These are phyloP conservation scores for Penicillium rolfsii DNA, from an alignment of 2,329 filamentous ascomycete genomes.

Conservation along the genomic window DNA sequence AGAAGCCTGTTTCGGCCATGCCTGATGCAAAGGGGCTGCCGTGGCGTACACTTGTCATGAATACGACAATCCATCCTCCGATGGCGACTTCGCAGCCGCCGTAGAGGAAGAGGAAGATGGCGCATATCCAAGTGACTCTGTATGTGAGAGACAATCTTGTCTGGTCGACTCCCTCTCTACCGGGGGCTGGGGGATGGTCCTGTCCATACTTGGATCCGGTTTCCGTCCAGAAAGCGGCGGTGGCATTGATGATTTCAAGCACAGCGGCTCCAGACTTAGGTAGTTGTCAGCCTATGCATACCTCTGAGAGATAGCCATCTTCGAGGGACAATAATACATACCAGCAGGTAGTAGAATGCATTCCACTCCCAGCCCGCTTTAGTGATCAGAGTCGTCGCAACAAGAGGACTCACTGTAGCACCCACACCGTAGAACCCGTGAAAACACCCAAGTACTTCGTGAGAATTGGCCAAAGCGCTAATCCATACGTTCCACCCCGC, in stretches of 20 bases:
- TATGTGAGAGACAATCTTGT: conserved; percentile 50
- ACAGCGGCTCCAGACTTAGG: conserved; percentile 22
- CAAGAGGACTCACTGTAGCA: conserved; percentile 50
- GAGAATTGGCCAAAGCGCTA: conserved; percentile 72
- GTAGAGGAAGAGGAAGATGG: conserved; percentile 64
- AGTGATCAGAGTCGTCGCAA: conserved; percentile 72
- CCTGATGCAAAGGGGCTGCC: conserved; percentile 68
- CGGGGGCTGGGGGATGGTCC: conserved; percentile 23
- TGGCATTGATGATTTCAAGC: conserved; percentile 20
- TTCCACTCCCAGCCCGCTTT: conserved; percentile 45
- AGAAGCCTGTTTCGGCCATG: conserved; percentile 74
- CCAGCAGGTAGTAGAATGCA: conserved; percentile 24
- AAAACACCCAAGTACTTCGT: conserved; percentile 72
- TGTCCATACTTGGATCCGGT: conserved; percentile 24
- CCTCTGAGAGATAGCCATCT: not conserved
- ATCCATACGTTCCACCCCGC: conserved; percentile 63
- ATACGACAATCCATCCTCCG: conserved; percentile 72
- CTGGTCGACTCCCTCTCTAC: conserved; percentile 17
- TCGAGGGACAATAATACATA: not conserved
- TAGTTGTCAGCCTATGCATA: not conserved
- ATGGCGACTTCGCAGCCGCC: conserved; percentile 26
- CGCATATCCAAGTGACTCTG: conserved; percentile 70
- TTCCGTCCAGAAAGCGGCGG: conserved; percentile 27
- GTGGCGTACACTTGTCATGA: conserved; percentile 71
- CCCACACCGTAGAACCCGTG: conserved; percentile 74